Base-by-base conservation (phyloP, 129 eudicot genomes). In the Mikania micrantha region DNA sequence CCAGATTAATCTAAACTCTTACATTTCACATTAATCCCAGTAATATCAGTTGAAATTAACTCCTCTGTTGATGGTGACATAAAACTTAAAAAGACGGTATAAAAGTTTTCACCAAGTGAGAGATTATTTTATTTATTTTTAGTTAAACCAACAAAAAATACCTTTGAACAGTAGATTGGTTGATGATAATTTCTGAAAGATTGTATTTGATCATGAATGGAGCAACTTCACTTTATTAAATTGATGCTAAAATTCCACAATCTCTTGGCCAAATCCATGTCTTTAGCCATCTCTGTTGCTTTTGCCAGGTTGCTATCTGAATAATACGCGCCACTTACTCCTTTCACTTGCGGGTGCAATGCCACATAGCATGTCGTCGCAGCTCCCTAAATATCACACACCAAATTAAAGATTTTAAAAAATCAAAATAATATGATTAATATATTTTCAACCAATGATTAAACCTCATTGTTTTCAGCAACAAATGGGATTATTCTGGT, bases 291-390 rank as follows among this genome's bases (percentile, higher is more conserved):
- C 11, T 72, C 15, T 25, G 79, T 70, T 16, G 79, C 67, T 27
- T 71, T 77, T n/a, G 83, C 91, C 76, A 85, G 47, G 62, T 85
- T 85, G 78, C 80, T 81, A 65, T 85, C 87, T 15, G 54, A 53
- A 60, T 82, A 85, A 66, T 85, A 85, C 73, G 57, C 79, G 27
- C 91, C 91, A 5, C 85, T 85, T 19, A 82, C 69, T 36, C 85
- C 87, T 70, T 82, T 77, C 64, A 85, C 85, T 50, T 79, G 79
- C 6, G 83, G 85, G 72, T 82, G 80, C 67, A 85, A 32, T 41
- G 91, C 88, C 29, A 85, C 82, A 42, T 82, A 85, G 62, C 91
- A 85, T 69, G 91, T 74, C 2, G 91, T 85, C 25, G 91, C 84
- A 3, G 91, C 91, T 29, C 91, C 88, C 91, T 85, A 48, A 48